Base-by-base conservation (phyloP, 1,284 basidiomycete genomes). In the Tetrapyrgos nigripes region DNA sequence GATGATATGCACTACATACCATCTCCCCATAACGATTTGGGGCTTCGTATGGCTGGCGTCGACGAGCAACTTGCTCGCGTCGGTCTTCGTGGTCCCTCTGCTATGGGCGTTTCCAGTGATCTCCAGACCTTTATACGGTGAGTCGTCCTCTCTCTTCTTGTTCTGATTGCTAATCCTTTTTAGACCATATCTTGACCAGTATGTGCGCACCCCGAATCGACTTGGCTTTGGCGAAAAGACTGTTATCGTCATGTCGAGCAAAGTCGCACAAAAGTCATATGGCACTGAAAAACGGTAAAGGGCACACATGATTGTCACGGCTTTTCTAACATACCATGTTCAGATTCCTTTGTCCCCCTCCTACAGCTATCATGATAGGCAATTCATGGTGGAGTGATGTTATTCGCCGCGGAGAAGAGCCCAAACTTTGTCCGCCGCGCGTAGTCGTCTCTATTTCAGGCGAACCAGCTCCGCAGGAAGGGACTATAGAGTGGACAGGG, bases 241-340 rank as follows among this genome's bases (percentile, higher is more conserved):
- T 11, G 87, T 98, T 61, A 91, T 97, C 59, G 92, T 98, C 69
- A 95, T 97, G 92, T 96, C 94, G 24, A 94, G 93, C 72, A 95
- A 93, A 70, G 95, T 98, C 40, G 97, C 94, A 2, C 97, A 98
- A 79, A 97, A 98, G 74, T 95, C 93, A 19, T 98, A 98, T 70
- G 96, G 95, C 40, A 95, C 91, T 11, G 96, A 98, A 76, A 97
- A 98, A 76, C 86, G 96, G 83, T 91, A 64, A 40, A 31, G 24
- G 48, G 51, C 37, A 21, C 43, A 5, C 27, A 54, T 58, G 40
- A 62, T 51, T 47, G 40, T 48, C 37, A 50, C 50, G 45, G 14
- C 52, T 31, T 19, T 33, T 44, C 26, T n/a, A 60, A 83, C 52
- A 57, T 58, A 55, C n/a, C 27, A n/a, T 29, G 24, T 21, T 2